Conservation (phyloP, 2,329 filamentous ascomycete species). For the Colletotrichum echinochloae region DNA sequence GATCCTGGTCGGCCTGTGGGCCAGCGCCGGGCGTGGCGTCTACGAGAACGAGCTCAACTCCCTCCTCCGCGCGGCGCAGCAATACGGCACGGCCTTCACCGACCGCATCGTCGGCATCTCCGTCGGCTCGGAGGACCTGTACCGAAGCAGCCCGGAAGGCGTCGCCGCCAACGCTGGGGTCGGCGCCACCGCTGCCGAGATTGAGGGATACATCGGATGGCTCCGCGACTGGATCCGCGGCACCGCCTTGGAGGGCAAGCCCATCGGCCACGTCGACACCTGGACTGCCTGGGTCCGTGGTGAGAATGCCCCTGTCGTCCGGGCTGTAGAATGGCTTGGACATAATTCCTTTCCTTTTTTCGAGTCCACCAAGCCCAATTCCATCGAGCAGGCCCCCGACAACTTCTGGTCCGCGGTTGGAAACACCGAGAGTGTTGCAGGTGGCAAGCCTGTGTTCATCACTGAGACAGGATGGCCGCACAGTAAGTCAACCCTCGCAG, state of each 20-base stretch:
- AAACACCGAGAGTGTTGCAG: constrained; percentile 54
- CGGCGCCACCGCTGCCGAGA: constrained; percentile 55
- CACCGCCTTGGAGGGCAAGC: constrained; percentile 49
- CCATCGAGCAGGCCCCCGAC: constrained; percentile 53
- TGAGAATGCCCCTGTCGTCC: constrained; percentile 58
- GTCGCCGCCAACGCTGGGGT: constrained; percentile 29
- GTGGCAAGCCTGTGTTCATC: constrained; percentile 58
- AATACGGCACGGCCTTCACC: constrained; percentile 55
- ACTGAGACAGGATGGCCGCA: constrained; percentile 70
- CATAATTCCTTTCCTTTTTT: constrained; percentile 66
- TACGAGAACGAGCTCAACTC: constrained; percentile 61
- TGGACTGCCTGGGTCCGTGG: constrained; percentile 64
- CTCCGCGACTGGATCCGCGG: constrained; percentile 62
- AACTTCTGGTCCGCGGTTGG: constrained; percentile 56
- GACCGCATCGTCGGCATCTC: constrained; percentile 64
- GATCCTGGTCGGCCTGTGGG: constrained; percentile 67
- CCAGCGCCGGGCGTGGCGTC: constrained; percentile 52
- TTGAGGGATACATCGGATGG: constrained; percentile 69
- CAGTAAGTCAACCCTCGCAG: constrained; percentile 33
- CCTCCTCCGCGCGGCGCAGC: constrained; percentile 59
- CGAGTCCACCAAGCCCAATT: constrained; percentile 52
- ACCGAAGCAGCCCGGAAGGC: constrained; percentile 51
- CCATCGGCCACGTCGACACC: constrained; percentile 68
- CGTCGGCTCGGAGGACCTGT: constrained; percentile 68
- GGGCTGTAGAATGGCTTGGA: constrained; percentile 64